Percentiles rank a stretch among this genome's conserved stretches.
Evolutionary conservation across 2,329 filamentous ascomycete species (phyloP).

Genomic region (Colletotrichum melonis): DNA sequence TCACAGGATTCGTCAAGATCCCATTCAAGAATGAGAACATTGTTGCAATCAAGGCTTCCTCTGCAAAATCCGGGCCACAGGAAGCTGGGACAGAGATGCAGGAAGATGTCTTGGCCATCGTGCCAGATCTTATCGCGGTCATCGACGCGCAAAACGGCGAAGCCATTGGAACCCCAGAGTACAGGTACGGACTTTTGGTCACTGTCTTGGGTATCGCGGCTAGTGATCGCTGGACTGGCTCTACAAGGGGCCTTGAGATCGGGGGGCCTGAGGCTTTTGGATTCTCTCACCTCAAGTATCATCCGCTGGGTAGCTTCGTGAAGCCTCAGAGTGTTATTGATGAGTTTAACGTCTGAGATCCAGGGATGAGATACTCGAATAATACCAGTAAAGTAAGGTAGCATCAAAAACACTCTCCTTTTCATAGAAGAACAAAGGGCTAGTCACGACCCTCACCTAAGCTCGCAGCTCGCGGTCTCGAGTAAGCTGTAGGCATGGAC

Average conservation of each 20-base stretch:
- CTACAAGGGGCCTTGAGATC: constrained; percentile 58
- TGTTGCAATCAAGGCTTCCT: constrained; percentile 56
- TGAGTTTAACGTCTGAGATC: constrained; percentile 49
- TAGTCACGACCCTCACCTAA: not conserved
- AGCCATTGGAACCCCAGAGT: constrained; percentile 67
- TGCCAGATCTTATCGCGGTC: constrained; percentile 67
- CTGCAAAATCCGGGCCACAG: constrained; percentile 40
- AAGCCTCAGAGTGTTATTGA: constrained; percentile 65
- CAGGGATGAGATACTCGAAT: not conserved
- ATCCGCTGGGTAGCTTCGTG: constrained; percentile 58
- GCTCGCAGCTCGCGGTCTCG: not conserved
- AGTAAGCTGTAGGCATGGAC: not conserved
- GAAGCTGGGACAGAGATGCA: constrained; percentile 45
- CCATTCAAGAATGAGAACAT: constrained; percentile 81
- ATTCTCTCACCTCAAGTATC: constrained; percentile 59
- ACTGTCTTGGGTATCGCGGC: constrained; percentile 60
- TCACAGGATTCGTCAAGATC: constrained; percentile 67
- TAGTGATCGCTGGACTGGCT: constrained; percentile 57
- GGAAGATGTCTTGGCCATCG: constrained; percentile 60
- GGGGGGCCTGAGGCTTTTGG: constrained; percentile 62
- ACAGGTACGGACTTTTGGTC: constrained; percentile 64
- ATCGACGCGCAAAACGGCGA: constrained; percentile 68
- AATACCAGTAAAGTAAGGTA: not conserved
- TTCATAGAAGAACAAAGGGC: no score
- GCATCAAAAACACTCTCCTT: not conserved